phyloP scores from a whole-genome alignment of 2,329 filamentous ascomycete genomes.

The Fusarium sublunatum region DNA sequence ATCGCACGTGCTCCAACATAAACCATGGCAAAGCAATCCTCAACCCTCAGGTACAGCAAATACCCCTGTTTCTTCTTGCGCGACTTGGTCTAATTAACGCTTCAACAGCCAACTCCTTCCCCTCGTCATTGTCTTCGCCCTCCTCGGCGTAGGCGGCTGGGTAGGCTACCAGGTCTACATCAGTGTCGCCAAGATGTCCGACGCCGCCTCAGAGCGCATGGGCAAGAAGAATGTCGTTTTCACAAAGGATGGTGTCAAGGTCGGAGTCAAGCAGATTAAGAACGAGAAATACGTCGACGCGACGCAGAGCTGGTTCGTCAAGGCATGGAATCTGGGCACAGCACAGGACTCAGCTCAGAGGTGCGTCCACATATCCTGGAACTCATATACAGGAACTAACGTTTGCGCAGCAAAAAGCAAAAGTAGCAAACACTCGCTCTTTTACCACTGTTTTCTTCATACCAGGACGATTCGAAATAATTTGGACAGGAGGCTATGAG shows the following conservation, averaged over 20 bases:
- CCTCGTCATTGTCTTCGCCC: conserved; percentile 72
- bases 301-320: conserved; percentile 76
- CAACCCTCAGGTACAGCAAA: conserved; percentile 37
- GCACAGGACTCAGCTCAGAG: conserved; percentile 33
- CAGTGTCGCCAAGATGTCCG: conserved; percentile 72
- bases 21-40: conserved; percentile 42
- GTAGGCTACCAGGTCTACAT: conserved; percentile 79
- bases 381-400: conserved; percentile 17
- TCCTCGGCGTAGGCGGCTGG: conserved; percentile 70
- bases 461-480: conserved; percentile 4
- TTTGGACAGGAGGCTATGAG: conserved; percentile 1
- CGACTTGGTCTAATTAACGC: conserved; percentile 10
- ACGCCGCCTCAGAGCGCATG: conserved; percentile 75
- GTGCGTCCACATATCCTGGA: conserved; percentile 17
- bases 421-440: conserved; percentile 25
- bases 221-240: conserved; percentile 80
- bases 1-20: conserved; percentile 7
- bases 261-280: conserved; percentile 75
- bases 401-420: conserved; percentile 37
- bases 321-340: conserved; percentile 71
- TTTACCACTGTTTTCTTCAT: not conserved
- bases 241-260: conserved; percentile 78
- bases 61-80: not conserved
- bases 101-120: conserved; percentile 70
- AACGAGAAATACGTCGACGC: conserved; percentile 78